These are phyloP conservation scores for Chrysopogon serrulatus DNA, from an alignment of 176 grass and related monocot genomes.

Conservation along the genomic window DNA sequence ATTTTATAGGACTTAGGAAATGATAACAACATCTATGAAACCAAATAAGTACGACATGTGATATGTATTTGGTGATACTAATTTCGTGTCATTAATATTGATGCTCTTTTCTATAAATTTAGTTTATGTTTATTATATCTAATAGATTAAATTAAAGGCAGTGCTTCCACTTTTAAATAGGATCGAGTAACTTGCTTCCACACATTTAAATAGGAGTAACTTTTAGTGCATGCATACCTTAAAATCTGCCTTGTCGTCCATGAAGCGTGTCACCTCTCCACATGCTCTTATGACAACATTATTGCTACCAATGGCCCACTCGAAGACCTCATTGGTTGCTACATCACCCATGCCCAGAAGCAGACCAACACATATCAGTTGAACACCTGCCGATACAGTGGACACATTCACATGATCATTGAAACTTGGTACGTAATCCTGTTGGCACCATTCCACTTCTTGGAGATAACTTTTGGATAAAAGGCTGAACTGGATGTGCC, in stretches of 20 bases:
- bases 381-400: not conserved
- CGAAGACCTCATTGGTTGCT: conserved; percentile 35
- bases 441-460: conserved; percentile 36
- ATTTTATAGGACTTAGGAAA: too few species aligned
- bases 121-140: too few species aligned
- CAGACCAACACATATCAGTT: not conserved
- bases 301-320: conserved; percentile 24
- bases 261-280: conserved; percentile 9
- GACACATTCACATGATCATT: conserved; percentile 23
- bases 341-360: conserved; percentile 38
- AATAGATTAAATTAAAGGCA: too few species aligned
- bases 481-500: conserved; percentile 4
- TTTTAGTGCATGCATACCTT: conserved; percentile 9
- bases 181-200: too few species aligned
- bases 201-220: too few species aligned
- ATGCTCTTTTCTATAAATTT: too few species aligned
- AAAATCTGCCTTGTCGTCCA: conserved; percentile 24
- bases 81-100: too few species aligned
- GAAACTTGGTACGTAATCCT: conserved; percentile 3
- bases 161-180: too few species aligned
- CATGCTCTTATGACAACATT: not conserved
- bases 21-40: too few species aligned
- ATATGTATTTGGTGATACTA: too few species aligned
- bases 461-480: not conserved
- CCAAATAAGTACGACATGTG: too few species aligned